These are phyloP conservation scores for Jaltomata sinuosa DNA, from an alignment of 257 asterid genomes.

Conservation along the genomic window DNA sequence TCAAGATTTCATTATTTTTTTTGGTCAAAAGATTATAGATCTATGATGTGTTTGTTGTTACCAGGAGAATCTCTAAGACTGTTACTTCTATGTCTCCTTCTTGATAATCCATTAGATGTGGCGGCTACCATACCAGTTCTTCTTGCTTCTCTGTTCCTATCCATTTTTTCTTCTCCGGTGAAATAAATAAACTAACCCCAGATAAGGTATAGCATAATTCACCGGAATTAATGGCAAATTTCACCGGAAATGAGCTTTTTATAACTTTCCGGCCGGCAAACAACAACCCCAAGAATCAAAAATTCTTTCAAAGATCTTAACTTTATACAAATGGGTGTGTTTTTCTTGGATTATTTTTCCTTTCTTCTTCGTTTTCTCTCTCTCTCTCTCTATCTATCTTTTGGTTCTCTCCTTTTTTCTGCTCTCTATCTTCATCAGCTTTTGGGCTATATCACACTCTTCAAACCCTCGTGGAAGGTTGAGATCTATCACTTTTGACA, in stretches of 20 bases:
- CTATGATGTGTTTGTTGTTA: constrained; percentile 22
- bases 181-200: constrained; percentile 23
- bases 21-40: constrained; percentile 23
- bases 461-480: constrained; percentile 56
- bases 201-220: constrained; percentile 22
- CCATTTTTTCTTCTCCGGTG: constrained; percentile 47
- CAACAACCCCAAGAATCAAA: not conserved
- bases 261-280: not conserved
- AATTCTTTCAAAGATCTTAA: constrained; percentile 19
- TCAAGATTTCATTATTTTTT: not conserved
- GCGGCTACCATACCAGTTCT: constrained; percentile 62
- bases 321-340: not conserved
- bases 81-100: constrained; percentile 64
- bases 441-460: constrained; percentile 33
- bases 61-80: constrained; percentile 91
- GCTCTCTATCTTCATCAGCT: constrained; percentile 39
- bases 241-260: constrained; percentile 26
- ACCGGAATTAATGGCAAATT: constrained; percentile 4
- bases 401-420: not conserved
- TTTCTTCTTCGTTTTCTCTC: not conserved
- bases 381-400: constrained; percentile 1
- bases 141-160: constrained; percentile 80
- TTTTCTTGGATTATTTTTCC: not conserved
- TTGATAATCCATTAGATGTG: constrained; percentile 52
- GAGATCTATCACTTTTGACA: constrained; percentile 45